Conservation (phyloP, 257 asterid genomes). For the Cordia subcordata region DNA sequence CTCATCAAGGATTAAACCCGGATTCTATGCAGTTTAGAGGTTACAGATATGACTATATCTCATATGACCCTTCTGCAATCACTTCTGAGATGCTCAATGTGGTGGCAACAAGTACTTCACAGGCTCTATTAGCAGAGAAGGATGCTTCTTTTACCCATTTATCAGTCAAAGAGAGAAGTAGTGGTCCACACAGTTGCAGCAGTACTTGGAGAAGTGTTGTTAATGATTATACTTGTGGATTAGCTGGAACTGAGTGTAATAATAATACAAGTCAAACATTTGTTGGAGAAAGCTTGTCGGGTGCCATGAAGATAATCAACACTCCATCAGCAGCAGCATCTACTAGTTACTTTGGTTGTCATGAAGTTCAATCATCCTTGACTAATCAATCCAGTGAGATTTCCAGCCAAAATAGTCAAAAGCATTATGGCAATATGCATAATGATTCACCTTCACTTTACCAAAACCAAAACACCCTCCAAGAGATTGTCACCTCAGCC, state of each 20-base stretch:
- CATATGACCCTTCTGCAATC: conserved; percentile 25
- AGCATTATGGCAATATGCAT: conserved; percentile 6
- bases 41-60: conserved; percentile 21
- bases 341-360: conserved; percentile 14
- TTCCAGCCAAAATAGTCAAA: conserved; percentile 6
- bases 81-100: conserved; percentile 37
- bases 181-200: conserved; percentile 22
- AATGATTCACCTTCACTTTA: conserved; percentile 21
- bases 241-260: conserved; percentile 13
- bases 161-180: conserved; percentile 11
- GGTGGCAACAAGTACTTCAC: conserved; percentile 13
- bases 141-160: conserved; percentile 2
- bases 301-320: conserved; percentile 19
- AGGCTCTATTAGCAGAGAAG: conserved; percentile 7
- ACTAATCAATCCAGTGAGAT: conserved; percentile 14
- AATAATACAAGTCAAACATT: conserved; percentile 22
- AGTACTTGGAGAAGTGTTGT: too few species aligned
- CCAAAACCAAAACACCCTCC: conserved; percentile 37
- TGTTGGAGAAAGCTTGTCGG: conserved; percentile 26
- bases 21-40: conserved; percentile 24
- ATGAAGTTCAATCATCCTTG: conserved; percentile 20
- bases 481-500: conserved; percentile 37
- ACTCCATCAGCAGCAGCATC: conserved; percentile 18
- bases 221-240: conserved; percentile 12
- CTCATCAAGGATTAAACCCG: conserved; percentile 11